Evolutionary conservation across 1,284 basidiomycete genomes (phyloP), one percentile per base, ranked within the genome.

Genomic region (Heterobasidion occidentale): DNA sequence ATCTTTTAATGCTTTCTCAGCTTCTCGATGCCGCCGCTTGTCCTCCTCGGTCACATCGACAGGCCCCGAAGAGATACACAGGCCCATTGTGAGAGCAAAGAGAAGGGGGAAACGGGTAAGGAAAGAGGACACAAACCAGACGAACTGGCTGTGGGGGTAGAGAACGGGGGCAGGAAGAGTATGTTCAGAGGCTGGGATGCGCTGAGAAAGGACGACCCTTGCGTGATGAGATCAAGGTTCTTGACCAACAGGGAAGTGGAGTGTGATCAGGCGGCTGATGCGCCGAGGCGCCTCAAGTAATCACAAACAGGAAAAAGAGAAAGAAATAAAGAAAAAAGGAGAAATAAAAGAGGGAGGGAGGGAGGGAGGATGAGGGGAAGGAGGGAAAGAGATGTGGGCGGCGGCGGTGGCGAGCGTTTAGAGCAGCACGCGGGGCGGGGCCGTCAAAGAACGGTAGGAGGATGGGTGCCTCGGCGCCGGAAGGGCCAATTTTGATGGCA

Each of bases 11-110:
- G 75, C 71, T 70, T 79, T 83, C 68, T 89, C 86, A 14, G 83
- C 89, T 65, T 87, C 86, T 61, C 74, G 76, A 64, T 90, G 81
- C 61, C 73, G 69, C 62, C 71, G 70, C 71, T 77, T 85, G 63
- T 89, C 87, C 53, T 83, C 77, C 55, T 88, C 84, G 14, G 77
- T 74, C 19, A 84, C 71, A 56, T 84, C 84, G 11, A 76, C 65
- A 15, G 73, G 73, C n/a, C 70, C 72, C 9, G 82, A 74, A 33
- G 89, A 92, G 63, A 90, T 72, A 68, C 90, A 93, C 46, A 80
- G 78, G 62, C 90, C 91, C 90, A 93, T 93, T 27, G 17, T 12
- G 7, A 11, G 17, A 20, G 19, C 17, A 20, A 9, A 7, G 8
- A 20, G 47, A 14, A 20, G 9, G 7, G 27, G 6, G 27, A 38